Conservation (phyloP, 371 early-diverging fungal species). For the Mortierella polycephala region DNA sequence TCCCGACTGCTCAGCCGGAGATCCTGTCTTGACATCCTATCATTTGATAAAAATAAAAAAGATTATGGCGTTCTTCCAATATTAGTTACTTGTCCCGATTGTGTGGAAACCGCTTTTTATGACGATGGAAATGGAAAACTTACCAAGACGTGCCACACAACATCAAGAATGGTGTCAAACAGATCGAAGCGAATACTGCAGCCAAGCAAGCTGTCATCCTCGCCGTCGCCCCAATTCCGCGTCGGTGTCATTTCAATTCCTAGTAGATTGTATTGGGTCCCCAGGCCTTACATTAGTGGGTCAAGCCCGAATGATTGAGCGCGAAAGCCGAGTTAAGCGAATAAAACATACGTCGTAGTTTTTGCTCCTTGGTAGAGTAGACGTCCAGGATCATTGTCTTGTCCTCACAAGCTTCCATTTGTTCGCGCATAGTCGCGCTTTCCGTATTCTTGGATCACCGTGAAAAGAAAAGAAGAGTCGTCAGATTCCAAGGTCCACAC, state of each 20-base stretch:
- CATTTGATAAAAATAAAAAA: background rate
- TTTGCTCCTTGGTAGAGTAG: slow-evolving; percentile 75
- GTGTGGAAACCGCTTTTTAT: background rate
- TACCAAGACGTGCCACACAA: slow-evolving; percentile 79
- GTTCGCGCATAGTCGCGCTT: slow-evolving; percentile 56
- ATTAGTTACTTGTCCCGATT: background rate
- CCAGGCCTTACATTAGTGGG: background rate
- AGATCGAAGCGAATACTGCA: slow-evolving; percentile 78
- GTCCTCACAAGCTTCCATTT: slow-evolving; percentile 61
- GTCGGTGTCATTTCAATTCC: slow-evolving; percentile 67
- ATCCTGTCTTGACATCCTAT: slow-evolving; percentile 50
- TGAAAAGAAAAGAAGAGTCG: background rate
- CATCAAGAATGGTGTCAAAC: slow-evolving; percentile 72
- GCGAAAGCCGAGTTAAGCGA: background rate
- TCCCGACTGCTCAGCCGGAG: slow-evolving; percentile 80
- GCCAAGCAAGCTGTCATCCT: slow-evolving; percentile 60
- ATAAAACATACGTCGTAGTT: slow-evolving; percentile 61
- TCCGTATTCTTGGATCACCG: slow-evolving; percentile 56
- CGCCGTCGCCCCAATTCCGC: slow-evolving; percentile 56
- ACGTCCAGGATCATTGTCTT: slow-evolving; percentile 67
- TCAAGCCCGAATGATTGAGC: background rate
- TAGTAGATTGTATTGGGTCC: slow-evolving; percentile 13
- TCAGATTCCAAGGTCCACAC: background rate
- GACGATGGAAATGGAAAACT: background rate
- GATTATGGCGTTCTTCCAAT: background rate